Conservation (phyloP, 148 eudicot species). For the Bassia scoparia region DNA sequence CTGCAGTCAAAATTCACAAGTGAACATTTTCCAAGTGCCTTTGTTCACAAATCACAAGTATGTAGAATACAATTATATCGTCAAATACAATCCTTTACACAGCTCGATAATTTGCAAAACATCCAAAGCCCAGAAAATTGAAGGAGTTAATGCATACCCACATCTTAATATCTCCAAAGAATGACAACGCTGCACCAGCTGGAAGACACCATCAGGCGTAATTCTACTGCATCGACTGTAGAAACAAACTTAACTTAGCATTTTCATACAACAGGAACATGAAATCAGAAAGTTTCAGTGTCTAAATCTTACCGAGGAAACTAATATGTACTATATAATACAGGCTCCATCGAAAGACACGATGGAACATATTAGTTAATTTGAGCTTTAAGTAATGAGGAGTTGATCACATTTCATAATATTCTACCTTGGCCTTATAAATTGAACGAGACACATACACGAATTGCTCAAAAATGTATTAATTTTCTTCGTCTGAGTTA, state of each 20-base stretch:
- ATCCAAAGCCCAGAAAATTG: constrained; percentile 2
- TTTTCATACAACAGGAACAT: constrained; percentile 1
- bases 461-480: too few relatives aligned
- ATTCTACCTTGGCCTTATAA: too few relatives aligned
- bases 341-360: not conserved
- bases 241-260: constrained; percentile 12
- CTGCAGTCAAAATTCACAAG: not conserved
- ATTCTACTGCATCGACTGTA: constrained; percentile 80
- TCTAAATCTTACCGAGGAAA: not conserved
- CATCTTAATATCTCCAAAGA: constrained; percentile 83
- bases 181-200: constrained; percentile 60
- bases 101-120: not conserved
- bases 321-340: not conserved
- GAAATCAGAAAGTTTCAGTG: not conserved
- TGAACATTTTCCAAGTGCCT: not conserved
- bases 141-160: constrained; percentile 51
- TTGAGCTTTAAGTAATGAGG: too few relatives aligned
- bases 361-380: not conserved
- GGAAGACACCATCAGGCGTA: constrained; percentile 57
- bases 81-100: not conserved
- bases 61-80: not conserved
- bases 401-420: too few relatives aligned
- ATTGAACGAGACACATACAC: too few relatives aligned
- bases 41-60: too few relatives aligned
- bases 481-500: too few relatives aligned